phyloP scores from a whole-genome alignment of 805 yeast species.

The Barnettozyma vustinii region DNA sequence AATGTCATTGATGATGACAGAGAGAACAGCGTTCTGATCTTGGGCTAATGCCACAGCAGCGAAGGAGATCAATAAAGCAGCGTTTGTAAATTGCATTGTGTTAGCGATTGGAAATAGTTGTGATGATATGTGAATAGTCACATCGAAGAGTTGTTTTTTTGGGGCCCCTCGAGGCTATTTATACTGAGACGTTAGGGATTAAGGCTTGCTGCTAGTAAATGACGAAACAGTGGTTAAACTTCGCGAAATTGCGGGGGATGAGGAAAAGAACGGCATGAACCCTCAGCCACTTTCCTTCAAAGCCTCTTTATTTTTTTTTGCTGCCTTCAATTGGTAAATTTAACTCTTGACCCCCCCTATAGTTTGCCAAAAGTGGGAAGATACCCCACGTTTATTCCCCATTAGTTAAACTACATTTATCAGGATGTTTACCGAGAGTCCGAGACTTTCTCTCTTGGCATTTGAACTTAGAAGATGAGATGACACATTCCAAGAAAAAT shows the following conservation, averaged over 20 bases:
- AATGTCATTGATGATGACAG: constrained; percentile 15
- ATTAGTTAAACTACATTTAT: neutral
- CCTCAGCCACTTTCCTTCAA: too few relatives aligned
- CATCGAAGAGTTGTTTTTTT: too few relatives aligned
- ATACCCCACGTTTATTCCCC: neutral
- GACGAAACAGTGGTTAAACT: neutral
- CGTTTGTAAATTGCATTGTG: constrained; percentile 7
- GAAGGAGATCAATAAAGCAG: constrained; percentile 4
- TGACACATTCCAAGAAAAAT: neutral
- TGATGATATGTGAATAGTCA: neutral
- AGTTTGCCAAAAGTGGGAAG: neutral
- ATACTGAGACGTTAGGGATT: neutral
- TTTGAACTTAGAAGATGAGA: neutral
- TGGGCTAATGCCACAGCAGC: constrained; percentile 7
- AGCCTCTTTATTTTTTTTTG: neutral
- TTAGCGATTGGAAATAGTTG: neutral
- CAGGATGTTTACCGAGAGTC: neutral
- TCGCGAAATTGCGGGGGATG: neutral
- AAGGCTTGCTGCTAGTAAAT: neutral
- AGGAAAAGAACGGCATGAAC: neutral
- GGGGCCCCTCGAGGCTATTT: neutral
- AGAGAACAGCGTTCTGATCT: constrained; percentile 1
- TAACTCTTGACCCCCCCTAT: neutral
- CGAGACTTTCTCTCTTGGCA: neutral
- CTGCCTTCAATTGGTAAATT: neutral